A percentile compares a stretch with the other conserved stretches of the same genome.
phyloP scores from a whole-genome alignment of 2,329 filamentous ascomycete species.

The Sarocladiaceae sp. region DNA sequence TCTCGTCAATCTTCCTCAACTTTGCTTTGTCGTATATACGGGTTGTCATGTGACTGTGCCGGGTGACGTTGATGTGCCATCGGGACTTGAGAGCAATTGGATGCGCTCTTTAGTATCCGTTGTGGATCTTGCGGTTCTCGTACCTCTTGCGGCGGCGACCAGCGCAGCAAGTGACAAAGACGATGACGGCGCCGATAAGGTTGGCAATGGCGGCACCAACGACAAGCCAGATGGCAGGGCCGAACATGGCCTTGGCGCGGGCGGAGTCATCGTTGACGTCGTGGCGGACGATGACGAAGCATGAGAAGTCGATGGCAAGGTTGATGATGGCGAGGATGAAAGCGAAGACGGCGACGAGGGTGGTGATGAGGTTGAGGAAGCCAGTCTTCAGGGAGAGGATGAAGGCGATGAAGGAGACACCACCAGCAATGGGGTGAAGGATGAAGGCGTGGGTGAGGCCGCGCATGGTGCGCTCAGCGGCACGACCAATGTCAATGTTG shows the following conservation, averaged over 20 bases:
- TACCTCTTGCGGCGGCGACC: conserved; percentile 33
- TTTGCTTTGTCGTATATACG: too few species aligned
- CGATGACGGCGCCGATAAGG: conserved; percentile 50
- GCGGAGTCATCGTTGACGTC: conserved; percentile 43
- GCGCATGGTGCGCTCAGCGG: conserved; percentile 39
- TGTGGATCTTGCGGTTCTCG: conserved; percentile 22
- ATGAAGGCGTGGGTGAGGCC: conserved; percentile 56
- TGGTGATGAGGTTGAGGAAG: conserved; percentile 46
- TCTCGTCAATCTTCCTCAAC: background rate
- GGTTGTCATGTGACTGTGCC: too few species aligned
- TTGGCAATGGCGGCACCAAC: conserved; percentile 51
- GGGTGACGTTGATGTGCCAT: too few species aligned
- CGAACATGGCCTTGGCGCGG: conserved; percentile 42
- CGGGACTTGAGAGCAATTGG: background rate
- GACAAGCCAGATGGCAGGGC: conserved; percentile 54
- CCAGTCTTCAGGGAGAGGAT: conserved; percentile 23
- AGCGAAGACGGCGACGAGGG: conserved; percentile 43
- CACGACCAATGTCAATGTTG: conserved; percentile 34
- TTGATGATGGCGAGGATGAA: conserved; percentile 45
- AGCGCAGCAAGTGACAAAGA: conserved; percentile 60
- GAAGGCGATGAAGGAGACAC: conserved; percentile 55
- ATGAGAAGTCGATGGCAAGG: conserved; percentile 53
- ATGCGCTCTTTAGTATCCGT: conserved; percentile 9
- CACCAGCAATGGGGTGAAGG: conserved; percentile 57
- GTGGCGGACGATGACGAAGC: conserved; percentile 49